Percentiles rank a stretch among this genome's conserved stretches.
Conservation (phyloP, 2,329 filamentous ascomycete species). For the Diaporthe batatas region DNA sequence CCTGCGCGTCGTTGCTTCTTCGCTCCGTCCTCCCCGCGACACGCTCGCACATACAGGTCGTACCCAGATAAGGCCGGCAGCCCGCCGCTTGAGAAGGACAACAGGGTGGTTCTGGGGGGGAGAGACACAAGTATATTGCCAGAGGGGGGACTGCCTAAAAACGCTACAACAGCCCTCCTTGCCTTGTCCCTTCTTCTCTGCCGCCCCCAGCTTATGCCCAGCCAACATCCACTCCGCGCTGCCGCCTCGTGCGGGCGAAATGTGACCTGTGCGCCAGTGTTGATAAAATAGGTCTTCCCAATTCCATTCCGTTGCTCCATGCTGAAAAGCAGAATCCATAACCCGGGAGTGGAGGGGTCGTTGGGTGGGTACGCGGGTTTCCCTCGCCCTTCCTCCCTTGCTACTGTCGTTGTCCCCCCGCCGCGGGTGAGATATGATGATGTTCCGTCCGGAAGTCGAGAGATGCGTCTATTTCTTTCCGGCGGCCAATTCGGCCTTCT, state of each 20-base stretch:
- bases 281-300: not conserved
- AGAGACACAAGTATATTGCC: slow-evolving; percentile 40
- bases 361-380: not conserved
- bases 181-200: not conserved
- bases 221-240: not conserved
- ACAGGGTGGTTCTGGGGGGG: slow-evolving; percentile 1
- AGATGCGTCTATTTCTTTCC: slow-evolving; percentile 47
- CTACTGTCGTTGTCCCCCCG: too few species aligned
- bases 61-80: not conserved
- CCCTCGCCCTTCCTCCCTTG: not conserved
- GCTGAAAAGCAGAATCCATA: slow-evolving; percentile 35
- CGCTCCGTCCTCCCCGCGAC: not conserved
- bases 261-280: slow-evolving; percentile 40
- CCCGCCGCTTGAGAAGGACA: not conserved
- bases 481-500: slow-evolving; percentile 56
- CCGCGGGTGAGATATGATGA: not conserved
- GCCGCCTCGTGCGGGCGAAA: not conserved
- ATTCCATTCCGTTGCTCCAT: slow-evolving; percentile 40
- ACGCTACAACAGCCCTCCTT: slow-evolving; percentile 20
- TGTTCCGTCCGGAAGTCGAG: not conserved
- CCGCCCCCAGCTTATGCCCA: not conserved
- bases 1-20: not conserved
- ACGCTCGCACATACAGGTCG: not conserved
- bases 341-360: not conserved
- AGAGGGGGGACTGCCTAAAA: slow-evolving; percentile 19